A percentile compares a stretch with the other conserved stretches of the same genome.
Conservation (phyloP, 805 yeast species). For the Teunomyces stri region DNA sequence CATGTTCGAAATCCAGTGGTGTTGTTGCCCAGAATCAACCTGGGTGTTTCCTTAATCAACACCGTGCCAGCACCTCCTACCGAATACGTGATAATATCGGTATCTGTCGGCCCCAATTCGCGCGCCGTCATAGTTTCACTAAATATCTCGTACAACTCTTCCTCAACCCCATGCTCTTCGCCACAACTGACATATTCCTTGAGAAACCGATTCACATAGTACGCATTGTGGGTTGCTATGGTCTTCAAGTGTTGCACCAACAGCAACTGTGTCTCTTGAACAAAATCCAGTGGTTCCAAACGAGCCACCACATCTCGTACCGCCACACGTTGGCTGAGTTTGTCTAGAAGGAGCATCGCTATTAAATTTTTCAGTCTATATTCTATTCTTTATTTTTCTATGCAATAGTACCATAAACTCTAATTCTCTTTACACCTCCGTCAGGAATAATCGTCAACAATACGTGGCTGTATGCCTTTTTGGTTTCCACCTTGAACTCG, state of each 20-base stretch:
- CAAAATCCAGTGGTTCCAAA: not conserved
- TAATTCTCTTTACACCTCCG: constrained; percentile 91
- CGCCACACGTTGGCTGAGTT: constrained; percentile 6
- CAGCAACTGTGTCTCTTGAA: not conserved
- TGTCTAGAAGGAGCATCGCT: not conserved
- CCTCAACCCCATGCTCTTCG: constrained; percentile 28
- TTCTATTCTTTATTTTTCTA: not conserved
- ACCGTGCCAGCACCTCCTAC: constrained; percentile 23
- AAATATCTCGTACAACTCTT: constrained; percentile 44
- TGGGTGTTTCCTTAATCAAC: constrained; percentile 57
- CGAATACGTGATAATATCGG: constrained; percentile 37
- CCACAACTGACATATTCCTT: constrained; percentile 40
- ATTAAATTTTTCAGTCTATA: not conserved
- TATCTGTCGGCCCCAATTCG: constrained; percentile 35
- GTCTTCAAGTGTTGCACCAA: constrained; percentile 3
- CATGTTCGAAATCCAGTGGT: constrained; percentile 90
- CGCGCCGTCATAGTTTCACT: constrained; percentile 30
- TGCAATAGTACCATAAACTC: constrained; percentile 66
- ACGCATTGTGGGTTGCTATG: constrained; percentile 41
- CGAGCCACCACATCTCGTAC: constrained; percentile 1
- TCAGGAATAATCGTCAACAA: constrained; percentile 87
- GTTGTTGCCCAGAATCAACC: constrained; percentile 66
- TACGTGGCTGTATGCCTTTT: constrained; percentile 59
- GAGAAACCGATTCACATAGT: constrained; percentile 49
- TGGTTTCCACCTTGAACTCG: constrained; percentile 36